Evolutionary conservation across 495 filamentous ascomycete genomes (phyloP).

Genomic region (Penicillium cinerascens): DNA sequence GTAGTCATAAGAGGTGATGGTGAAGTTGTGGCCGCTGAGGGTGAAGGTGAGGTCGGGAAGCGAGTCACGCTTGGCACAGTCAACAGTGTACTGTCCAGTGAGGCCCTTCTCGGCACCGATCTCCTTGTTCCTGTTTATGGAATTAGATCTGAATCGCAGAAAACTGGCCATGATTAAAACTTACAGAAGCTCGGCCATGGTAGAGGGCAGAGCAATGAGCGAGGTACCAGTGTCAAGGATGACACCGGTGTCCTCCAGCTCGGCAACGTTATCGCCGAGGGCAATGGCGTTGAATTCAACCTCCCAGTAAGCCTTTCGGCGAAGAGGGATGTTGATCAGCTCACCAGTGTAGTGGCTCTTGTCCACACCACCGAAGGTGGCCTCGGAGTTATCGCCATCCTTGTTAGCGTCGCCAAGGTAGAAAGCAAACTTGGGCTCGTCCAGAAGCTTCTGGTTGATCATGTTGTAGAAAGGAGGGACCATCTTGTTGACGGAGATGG

Average conservation of each 20-base stretch:
- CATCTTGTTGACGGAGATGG: conserved; percentile 93
- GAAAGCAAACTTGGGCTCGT: conserved; percentile 94
- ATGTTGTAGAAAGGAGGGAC: conserved; percentile 95
- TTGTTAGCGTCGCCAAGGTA: conserved; percentile 78
- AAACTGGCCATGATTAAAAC: conserved; percentile 15
- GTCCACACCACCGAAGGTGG: conserved; percentile 88
- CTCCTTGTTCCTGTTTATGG: conserved; percentile 67
- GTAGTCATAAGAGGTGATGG: conserved; percentile 86
- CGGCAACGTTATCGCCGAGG: conserved; percentile 77
- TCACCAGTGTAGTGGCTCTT: conserved; percentile 83
- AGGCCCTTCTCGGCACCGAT: conserved; percentile 97
- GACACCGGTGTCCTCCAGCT: conserved; percentile 88
- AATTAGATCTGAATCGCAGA: neutral
- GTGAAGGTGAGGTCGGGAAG: conserved; percentile 89
- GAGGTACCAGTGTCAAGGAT: conserved; percentile 99
- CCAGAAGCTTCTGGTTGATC: conserved; percentile 81
- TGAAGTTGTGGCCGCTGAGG: conserved; percentile 84
- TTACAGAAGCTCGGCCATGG: conserved; percentile 88
- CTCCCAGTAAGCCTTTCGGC: conserved; percentile 99
- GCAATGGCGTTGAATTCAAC: conserved; percentile 90
- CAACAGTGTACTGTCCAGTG: conserved; percentile 91
- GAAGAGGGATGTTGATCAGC: conserved; percentile 86
- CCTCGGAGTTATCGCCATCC: conserved; percentile 76
- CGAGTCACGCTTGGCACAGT: conserved; percentile 76
- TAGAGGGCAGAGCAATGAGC: conserved; percentile 88